These are phyloP conservation scores for Mallotus repandus DNA, from an alignment of 441 rosid species.

Conservation along the genomic window DNA sequence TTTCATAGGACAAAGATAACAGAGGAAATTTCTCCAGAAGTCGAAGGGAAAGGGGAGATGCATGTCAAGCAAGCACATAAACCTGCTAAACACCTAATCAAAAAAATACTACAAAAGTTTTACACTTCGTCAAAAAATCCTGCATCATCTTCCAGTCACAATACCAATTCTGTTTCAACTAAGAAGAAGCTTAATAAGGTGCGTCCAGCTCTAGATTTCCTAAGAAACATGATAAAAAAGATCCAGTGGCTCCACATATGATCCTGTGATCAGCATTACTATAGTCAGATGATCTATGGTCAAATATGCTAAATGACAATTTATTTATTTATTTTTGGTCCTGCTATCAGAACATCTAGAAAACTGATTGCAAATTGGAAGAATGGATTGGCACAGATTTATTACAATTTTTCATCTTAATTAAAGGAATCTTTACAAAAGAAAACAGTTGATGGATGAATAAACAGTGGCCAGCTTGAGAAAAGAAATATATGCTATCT, in stretches of 20 bases:
- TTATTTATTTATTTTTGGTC: background rate
- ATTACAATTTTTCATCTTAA: background rate
- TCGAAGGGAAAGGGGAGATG: constrained; percentile 39
- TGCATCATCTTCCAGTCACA: constrained; percentile 24
- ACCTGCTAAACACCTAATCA: constrained; percentile 56
- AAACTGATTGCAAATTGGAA: background rate
- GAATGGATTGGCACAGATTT: background rate
- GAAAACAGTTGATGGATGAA: background rate
- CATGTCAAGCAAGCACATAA: constrained; percentile 44
- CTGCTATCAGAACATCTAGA: background rate
- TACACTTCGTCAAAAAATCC: constrained; percentile 40
- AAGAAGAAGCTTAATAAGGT: constrained; percentile 71
- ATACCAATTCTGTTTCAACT: constrained; percentile 38
- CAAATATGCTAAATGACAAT: background rate
- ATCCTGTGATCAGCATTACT: background rate
- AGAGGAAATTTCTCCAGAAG: constrained; percentile 38
- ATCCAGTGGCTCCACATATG: background rate
- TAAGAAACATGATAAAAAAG: constrained; percentile 1
- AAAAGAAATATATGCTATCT: background rate
- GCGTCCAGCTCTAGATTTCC: constrained; percentile 22
- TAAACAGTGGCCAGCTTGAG: background rate
- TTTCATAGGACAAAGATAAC: constrained; percentile 52
- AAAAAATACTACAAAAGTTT: constrained; percentile 61
- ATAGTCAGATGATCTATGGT: background rate
- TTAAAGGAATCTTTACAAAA: background rate